Evolutionary conservation across 2,329 filamentous ascomycete genomes (phyloP).

Genomic region (Polychaeton citri): DNA sequence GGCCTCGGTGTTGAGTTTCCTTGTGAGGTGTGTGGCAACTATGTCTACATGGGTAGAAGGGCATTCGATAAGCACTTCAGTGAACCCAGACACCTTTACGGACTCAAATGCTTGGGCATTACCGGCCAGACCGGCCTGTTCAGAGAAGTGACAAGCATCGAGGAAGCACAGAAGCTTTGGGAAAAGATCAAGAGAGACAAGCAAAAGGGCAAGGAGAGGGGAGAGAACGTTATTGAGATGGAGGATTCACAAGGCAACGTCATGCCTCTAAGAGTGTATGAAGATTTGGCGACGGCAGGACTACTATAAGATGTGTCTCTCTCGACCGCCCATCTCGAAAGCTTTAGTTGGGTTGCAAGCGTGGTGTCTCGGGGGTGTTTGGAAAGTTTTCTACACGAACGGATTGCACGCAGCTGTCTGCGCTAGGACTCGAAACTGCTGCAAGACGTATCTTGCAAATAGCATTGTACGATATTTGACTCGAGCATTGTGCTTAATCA

Average conservation of each 20-base stretch:
- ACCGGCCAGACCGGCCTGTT: constrained; percentile 73
- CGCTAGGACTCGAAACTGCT: too few relatives aligned
- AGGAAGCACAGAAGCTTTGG: constrained; percentile 80
- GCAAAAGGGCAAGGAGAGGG: constrained; percentile 58
- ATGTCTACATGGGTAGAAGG: constrained; percentile 93
- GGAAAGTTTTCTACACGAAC: too few relatives aligned
- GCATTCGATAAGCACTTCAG: constrained; percentile 99
- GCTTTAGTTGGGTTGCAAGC: too few relatives aligned
- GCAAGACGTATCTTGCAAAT: too few relatives aligned
- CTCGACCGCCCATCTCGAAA: too few relatives aligned
- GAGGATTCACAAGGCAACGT: constrained; percentile 95
- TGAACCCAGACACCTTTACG: constrained; percentile 83
- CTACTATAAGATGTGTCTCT: constrained; percentile 43
- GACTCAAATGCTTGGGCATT: constrained; percentile 85
- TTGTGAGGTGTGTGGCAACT: constrained; percentile 96
- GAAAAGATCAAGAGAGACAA: constrained; percentile 83
- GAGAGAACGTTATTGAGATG: constrained; percentile 87
- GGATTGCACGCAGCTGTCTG: too few relatives aligned
- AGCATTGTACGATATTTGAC: too few relatives aligned
- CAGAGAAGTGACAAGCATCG: constrained; percentile 83
- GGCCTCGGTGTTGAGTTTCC: constrained; percentile 88
- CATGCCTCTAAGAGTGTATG: constrained; percentile 97
- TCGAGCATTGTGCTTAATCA: too few relatives aligned
- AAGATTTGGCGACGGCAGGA: constrained; percentile 86
- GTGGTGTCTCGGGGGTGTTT: too few relatives aligned